Conservation (phyloP, 352 stramenopile species). For the Labyrinthula sp. region DNA sequence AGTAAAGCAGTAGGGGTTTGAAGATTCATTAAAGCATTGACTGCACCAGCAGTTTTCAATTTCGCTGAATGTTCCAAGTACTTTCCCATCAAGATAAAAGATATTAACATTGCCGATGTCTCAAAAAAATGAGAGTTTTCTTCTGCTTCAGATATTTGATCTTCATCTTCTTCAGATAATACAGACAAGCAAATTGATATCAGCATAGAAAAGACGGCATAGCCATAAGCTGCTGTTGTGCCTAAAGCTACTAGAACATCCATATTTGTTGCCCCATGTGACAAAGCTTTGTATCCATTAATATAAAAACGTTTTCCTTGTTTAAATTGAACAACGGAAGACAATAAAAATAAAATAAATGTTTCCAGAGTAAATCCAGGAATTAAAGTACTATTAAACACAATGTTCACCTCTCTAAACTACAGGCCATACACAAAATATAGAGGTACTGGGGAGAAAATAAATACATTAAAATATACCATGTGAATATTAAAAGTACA, state of each 20-base stretch:
- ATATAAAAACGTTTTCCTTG: slow-evolving; percentile 52
- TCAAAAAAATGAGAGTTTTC: slow-evolving; percentile 70
- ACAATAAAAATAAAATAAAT: slow-evolving; percentile 39
- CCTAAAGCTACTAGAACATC: slow-evolving; percentile 65
- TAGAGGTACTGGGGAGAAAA: too few relatives aligned
- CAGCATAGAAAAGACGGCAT: slow-evolving; percentile 54
- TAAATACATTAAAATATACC: too few relatives aligned
- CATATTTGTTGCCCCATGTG: slow-evolving; percentile 58
- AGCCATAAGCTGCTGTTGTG: slow-evolving; percentile 62
- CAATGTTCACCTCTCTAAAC: too few relatives aligned
- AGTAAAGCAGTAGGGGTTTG: slow-evolving; percentile 76
- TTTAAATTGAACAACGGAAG: slow-evolving; percentile 62
- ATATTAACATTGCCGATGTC: slow-evolving; percentile 86
- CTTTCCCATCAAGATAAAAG: slow-evolving; percentile 94
- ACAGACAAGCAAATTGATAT: too few relatives aligned
- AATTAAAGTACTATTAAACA: too few relatives aligned
- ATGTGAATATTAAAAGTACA: too few relatives aligned
- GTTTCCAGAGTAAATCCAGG: slow-evolving; percentile 33
- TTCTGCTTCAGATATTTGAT: not conserved
- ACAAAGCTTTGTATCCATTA: slow-evolving; percentile 56
- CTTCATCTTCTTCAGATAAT: too few relatives aligned
- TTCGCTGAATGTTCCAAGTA: slow-evolving; percentile 78
- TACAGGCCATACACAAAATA: too few relatives aligned
- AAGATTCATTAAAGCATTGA: slow-evolving; percentile 82
- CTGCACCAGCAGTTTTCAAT: slow-evolving; percentile 68